Base-by-base conservation (phyloP, 2,329 filamentous ascomycete genomes). In the Stemphylium beticola region DNA sequence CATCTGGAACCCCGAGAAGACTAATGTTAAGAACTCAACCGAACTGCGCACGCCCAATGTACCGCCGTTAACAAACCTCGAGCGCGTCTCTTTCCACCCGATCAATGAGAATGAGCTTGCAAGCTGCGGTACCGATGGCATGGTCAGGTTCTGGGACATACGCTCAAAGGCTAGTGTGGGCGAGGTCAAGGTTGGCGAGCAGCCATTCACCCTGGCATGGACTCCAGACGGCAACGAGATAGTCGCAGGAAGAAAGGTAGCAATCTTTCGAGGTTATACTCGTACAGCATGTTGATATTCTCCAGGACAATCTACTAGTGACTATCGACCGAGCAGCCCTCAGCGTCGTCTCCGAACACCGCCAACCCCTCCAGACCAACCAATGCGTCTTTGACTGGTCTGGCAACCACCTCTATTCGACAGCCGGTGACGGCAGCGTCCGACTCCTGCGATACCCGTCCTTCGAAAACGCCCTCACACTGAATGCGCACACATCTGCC, bases 1-100 rank as follows among this genome's bases (percentile, higher is more conserved):
- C 66, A 87, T 93, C 42, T 93, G 90, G 90, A 93, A 93, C 63
- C 88, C 89, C 1, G 90, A 93, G 63, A 87, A 88, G 67, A 83
- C 87, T 2, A 86, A 89, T 62, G 85, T 90, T 33, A 88, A 87
- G 62, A 87, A 88, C 71, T 90, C 88, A 9, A 93, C 89, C 0
- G 89, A 92, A 68, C 82, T 93, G 87, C 88, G 24, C 86, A 90
- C 72, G 69, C 80, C 5, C 82, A 85, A 22, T 75, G 82, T 24
- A 8, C 48, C 62, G 1, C 58, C 57, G 0, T 22, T 54, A 4
- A 67, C 62, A 12, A 51, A 57, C 7, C 86, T 93, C 40, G 90
- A 92, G 69, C 89, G 89, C 68, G 86, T 93, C 1, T 87, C 87
- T 1, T 93, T 92, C 76, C 91, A 91, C 68, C 90, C 90, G 0